These are phyloP conservation scores for Dicorynia guianensis DNA, from an alignment of 306 rosid genomes.

Conservation along the genomic window DNA sequence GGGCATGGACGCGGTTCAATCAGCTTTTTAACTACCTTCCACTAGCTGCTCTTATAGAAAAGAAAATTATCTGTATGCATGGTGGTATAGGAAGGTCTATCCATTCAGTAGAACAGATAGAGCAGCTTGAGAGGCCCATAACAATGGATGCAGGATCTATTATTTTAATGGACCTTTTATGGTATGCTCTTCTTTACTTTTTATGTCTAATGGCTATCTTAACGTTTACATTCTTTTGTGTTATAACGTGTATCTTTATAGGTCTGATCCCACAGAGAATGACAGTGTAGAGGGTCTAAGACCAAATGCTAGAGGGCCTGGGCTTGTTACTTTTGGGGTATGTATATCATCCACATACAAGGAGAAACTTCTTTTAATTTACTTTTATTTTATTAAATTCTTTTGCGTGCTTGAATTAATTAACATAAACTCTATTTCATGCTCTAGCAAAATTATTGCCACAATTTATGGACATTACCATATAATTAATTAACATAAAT, in stretches of 20 bases:
- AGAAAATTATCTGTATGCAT: conserved; percentile 99
- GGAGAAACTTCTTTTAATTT: too few relatives aligned
- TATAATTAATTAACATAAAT: too few relatives aligned
- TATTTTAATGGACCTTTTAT: conserved; percentile 91
- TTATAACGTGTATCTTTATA: conserved; percentile 48
- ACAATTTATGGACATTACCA: too few relatives aligned
- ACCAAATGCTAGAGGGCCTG: conserved; percentile 99
- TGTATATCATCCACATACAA: conserved; percentile 8
- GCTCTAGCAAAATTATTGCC: too few relatives aligned
- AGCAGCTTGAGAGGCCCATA: conserved; percentile 96
- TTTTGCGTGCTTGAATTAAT: too few relatives aligned
- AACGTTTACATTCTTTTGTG: background rate
- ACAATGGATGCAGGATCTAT: conserved; percentile 99
- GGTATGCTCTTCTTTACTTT: conserved; percentile 56
- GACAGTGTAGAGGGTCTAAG: conserved; percentile 98
- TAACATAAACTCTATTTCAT: too few relatives aligned
- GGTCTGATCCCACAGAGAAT: conserved; percentile 99
- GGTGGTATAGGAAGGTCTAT: conserved; percentile 99
- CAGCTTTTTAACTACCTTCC: conserved; percentile 99
- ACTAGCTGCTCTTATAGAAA: conserved; percentile 95
- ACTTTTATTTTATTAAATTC: too few relatives aligned
- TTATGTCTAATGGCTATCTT: conserved; percentile 6
- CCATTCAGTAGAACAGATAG: conserved; percentile 91
- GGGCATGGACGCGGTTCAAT: conserved; percentile 99
- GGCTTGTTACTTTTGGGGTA: conserved; percentile 99